Evolutionary conservation across 1,284 basidiomycete species (phyloP), one percentile per base, ranked within the genome.

Genomic region (Bjerkandera adusta): DNA sequence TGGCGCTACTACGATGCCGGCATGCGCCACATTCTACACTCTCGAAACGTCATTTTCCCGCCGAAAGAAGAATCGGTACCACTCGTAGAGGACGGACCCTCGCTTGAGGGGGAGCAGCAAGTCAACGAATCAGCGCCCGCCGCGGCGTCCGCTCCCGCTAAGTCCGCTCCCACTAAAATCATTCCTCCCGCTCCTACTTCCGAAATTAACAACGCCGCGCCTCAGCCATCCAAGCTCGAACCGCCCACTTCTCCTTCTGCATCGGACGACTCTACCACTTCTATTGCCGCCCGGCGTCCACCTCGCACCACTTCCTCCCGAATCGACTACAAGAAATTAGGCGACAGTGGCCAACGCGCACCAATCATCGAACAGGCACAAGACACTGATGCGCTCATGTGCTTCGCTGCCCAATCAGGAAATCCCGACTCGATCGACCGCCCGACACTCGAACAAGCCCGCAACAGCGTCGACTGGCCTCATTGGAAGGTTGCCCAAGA

Each of bases 401-500:
- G 48, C 16, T 45, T 41, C 20, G 36, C 43, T 2, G 36, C 49
- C 4, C n/a, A n/a, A n/a, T n/a, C n/a, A n/a, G n/a, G n/a, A n/a
- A n/a, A n/a, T n/a, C n/a, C n/a, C 24, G 18, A 38, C 13, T 12
- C 4, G 45, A 54, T 20, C 36, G 50, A 12, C 63, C 61, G 11
- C 10, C 27, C 0, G n/a, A 54, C 53, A 3, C 40, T 61, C 11
- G 48, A 51, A 3, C 64, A 69, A 37, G 68, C 62, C 2, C 50
- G 47, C 33, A 12, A 18, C 12, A 36, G 59, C 2, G 27, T 47
- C 1, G 61, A 70, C 47, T 56, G 56, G 50, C 43, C 48, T 1
- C 21, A 57, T 5, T 69, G 67, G 69, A 39, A 57, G 27, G 48
- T 42, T 1, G 66, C 64, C 1, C 65, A 66, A 20, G 45, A 66